These are phyloP conservation scores for Entamoeba histolytica DNA, from an alignment of 208 protist genomes.

Conservation along the genomic window DNA sequence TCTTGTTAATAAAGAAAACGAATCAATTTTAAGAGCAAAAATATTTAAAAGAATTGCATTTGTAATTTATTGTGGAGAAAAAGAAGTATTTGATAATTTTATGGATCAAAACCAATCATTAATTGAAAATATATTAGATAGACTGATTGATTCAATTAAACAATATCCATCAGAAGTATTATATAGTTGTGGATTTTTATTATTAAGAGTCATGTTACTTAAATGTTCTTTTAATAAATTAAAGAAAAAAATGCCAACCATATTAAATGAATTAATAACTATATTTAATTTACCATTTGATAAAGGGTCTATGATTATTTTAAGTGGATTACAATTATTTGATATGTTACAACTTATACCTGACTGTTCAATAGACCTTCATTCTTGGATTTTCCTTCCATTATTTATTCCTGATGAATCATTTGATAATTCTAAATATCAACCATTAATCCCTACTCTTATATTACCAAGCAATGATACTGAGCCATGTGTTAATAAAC, in stretches of 20 bases:
- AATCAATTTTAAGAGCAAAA: neutral
- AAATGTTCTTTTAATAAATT: neutral
- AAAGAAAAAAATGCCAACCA: neutral
- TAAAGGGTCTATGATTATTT: neutral
- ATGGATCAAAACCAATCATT: neutral
- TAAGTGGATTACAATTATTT: neutral
- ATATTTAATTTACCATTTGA: neutral
- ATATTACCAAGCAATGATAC: neutral
- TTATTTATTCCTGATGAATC: neutral
- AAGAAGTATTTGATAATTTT: neutral
- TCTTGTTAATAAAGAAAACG: neutral
- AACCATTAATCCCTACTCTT: neutral
- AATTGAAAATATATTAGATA: neutral
- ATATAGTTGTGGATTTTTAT: neutral
- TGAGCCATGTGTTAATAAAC: neutral
- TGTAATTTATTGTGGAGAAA: neutral
- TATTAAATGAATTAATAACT: neutral
- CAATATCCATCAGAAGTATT: neutral
- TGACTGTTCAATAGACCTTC: neutral
- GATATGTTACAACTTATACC: neutral
- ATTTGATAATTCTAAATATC: neutral
- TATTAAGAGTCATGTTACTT: neutral
- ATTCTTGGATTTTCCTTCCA: neutral
- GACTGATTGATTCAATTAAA: neutral
- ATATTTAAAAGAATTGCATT: neutral